Evolutionary conservation across 768 basidiomycete genomes (phyloP).

Genomic region (Tylopilus sp.): DNA sequence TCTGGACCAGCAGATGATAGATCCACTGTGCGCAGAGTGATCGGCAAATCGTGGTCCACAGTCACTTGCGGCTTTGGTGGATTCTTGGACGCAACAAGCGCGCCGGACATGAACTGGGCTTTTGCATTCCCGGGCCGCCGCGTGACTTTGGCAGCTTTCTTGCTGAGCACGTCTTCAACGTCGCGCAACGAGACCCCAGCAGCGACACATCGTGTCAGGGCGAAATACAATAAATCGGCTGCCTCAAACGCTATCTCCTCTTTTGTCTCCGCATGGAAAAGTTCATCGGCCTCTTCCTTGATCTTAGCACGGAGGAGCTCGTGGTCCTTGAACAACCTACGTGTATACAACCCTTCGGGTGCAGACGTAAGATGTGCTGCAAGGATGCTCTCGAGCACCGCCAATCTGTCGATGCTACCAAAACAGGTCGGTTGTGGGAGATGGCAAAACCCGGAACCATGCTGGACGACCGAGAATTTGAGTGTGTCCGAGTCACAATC

Average conservation of each 20-base stretch:
- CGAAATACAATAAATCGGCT: slow-evolving; percentile 93
- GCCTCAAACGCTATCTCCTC: slow-evolving; percentile 92
- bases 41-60: slow-evolving; percentile 41
- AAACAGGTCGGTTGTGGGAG: slow-evolving; percentile 87
- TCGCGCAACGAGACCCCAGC: slow-evolving; percentile 80
- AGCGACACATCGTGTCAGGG: slow-evolving; percentile 78
- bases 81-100: slow-evolving; percentile 28
- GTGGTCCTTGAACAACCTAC: slow-evolving; percentile 77
- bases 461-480: slow-evolving; percentile 86
- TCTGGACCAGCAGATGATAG: slow-evolving; percentile 47
- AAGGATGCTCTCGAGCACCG: slow-evolving; percentile 78
- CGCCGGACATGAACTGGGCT: slow-evolving; percentile 55
- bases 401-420: slow-evolving; percentile 72
- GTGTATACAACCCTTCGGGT: slow-evolving; percentile 91
- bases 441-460: slow-evolving; percentile 93
- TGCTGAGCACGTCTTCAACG: slow-evolving; percentile 79
- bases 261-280: slow-evolving; percentile 76
- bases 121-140: slow-evolving; percentile 92
- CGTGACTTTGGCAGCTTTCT: slow-evolving; percentile 82
- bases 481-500: slow-evolving; percentile 95
- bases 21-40: slow-evolving; percentile 75
- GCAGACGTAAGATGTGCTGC: slow-evolving; percentile 67
- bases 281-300: slow-evolving; percentile 96
- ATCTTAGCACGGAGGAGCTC: slow-evolving; percentile 88
- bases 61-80: slow-evolving; percentile 20